Base-by-base conservation (phyloP, 305 asterid species). In the Coffea humblotiana region DNA sequence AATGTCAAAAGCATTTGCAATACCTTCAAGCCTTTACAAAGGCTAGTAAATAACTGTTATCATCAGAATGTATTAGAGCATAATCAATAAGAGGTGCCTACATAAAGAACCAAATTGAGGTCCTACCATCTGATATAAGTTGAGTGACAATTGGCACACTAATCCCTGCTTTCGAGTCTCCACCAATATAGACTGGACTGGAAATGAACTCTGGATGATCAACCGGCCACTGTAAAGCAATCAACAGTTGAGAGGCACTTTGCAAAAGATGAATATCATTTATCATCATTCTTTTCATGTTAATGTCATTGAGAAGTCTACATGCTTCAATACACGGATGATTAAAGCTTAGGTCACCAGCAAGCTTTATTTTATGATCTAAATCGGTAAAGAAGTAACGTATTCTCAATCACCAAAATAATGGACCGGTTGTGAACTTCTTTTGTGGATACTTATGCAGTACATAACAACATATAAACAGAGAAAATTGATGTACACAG, bases 131-230 rank as follows among this genome's bases (percentile, higher is more conserved):
- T 45, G 81, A 71, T 77, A 81, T 77, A 49, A 77, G 75, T 5
- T 64, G 73, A 35, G 81, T 32, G 49, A 81, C 74, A 61, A 81
- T 68, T 11, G 84, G 81, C 32, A 81, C 78, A 1, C 63, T 49
- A 7, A 81, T 48, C 48, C 84, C 81, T 1, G 84, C 45, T 11
- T 81, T 77, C 2, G 84, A 81, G 77, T 81, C 84, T 64, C 84
- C 84, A 18, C 78, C 81, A 32, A 81, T 64, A 21, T 43, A 77
- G 71, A 81, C 67, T 63, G 61, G 81, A 71, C 40, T 81, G 11
- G 74, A 71, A 16, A 77, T 71, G 70, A 79, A 67, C 51, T 76
- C 75, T 19, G 69, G 73, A 75, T 81, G 78, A 61, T 81, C 78
- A 71, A 63, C 43, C 18, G 77, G 78, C 81, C 81, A 81, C 84